Evolutionary conservation across 106 monocot species (phyloP).

Genomic region (Allium cepa): DNA sequence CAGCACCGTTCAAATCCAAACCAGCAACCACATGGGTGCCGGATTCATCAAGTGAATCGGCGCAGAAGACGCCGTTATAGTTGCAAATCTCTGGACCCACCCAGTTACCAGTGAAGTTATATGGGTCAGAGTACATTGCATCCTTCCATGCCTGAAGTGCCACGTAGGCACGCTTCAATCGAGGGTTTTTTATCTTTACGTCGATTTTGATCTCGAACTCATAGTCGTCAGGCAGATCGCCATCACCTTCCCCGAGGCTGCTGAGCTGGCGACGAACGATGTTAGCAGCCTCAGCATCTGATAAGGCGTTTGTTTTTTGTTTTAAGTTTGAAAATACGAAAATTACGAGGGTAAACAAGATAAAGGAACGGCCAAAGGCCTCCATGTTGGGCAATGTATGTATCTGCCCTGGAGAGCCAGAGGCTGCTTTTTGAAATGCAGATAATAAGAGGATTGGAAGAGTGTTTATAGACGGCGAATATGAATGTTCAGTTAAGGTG

Average conservation of each 20-base stretch:
- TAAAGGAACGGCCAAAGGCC: conserved; percentile 13
- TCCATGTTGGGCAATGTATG: conserved; percentile 5
- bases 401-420: conserved; percentile 16
- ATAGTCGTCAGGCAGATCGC: conserved; percentile 36
- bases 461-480: background rate
- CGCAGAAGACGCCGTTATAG: conserved; percentile 46
- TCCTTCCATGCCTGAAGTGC: conserved; percentile 53
- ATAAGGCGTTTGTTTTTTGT: background rate
- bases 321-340: background rate
- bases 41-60: conserved; percentile 19
- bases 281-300: conserved; percentile 21
- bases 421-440: conserved; percentile 2
- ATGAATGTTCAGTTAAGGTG: background rate
- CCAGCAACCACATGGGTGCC: conserved; percentile 25
- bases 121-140: conserved; percentile 47
- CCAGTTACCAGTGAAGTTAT: conserved; percentile 45
- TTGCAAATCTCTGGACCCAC: conserved; percentile 37
- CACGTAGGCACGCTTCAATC: conserved; percentile 27
- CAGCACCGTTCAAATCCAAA: conserved; percentile 38
- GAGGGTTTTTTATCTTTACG: conserved; percentile 28
- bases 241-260: conserved; percentile 1
- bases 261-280: conserved; percentile 33
- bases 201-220: conserved; percentile 33
- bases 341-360: background rate
- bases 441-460: background rate